phyloP scores from a whole-genome alignment of 169 alveolate genomes.

The Plasmodium yoelii region DNA sequence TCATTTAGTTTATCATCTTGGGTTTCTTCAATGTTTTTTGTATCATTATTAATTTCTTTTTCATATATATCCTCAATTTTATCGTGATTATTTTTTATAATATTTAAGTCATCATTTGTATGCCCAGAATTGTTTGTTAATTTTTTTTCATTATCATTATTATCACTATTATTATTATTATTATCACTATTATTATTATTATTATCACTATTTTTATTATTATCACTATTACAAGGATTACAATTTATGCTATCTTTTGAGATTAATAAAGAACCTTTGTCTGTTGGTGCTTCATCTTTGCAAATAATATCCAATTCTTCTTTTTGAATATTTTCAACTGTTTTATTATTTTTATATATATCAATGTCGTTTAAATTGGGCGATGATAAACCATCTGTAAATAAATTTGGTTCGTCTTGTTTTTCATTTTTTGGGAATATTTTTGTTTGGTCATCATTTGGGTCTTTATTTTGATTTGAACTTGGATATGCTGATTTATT shows the following conservation, averaged over 20 bases:
- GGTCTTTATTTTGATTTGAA: background rate
- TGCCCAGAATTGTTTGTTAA: too few species aligned
- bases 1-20: too few species aligned
- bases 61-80: too few species aligned
- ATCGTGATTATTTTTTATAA: too few species aligned
- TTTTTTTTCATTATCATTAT: too few species aligned
- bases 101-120: too few species aligned
- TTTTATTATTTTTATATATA: background rate
- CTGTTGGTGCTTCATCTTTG: background rate
- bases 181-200: too few species aligned
- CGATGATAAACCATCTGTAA: background rate
- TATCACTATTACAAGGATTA: too few species aligned
- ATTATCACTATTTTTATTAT: too few species aligned
- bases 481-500: background rate
- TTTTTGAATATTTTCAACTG: slow-evolving; percentile 3
- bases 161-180: too few species aligned
- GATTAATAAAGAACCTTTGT: background rate
- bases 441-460: background rate
- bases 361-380: background rate
- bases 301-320: background rate
- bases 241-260: background rate
- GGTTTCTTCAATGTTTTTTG: too few species aligned
- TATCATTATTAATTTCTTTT: too few species aligned
- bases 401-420: background rate
- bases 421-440: background rate